Percentiles rank a stretch among this genome's conserved stretches.
Evolutionary conservation across 2,329 filamentous ascomycete genomes (phyloP).

Genomic region (Ophiostoma sp.): DNA sequence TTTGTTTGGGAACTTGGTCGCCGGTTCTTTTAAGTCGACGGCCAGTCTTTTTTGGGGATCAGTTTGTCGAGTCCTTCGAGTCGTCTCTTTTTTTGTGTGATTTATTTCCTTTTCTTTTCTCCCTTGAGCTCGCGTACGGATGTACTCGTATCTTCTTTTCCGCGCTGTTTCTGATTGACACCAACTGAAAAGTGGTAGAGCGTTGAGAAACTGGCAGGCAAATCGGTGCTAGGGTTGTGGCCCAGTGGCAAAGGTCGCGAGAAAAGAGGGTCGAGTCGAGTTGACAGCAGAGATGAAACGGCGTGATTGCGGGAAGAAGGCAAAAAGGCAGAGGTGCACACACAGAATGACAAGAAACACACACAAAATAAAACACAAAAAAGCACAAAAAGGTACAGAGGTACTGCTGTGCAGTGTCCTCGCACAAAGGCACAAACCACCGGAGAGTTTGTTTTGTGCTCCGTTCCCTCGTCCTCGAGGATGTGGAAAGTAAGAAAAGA

Average conservation of each 20-base stretch:
- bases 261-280: constrained; percentile 7
- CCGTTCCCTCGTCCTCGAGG: neutral
- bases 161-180: neutral
- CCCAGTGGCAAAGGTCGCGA: constrained; percentile 11
- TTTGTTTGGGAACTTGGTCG: neutral
- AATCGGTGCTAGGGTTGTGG: neutral
- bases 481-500: neutral
- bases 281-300: neutral
- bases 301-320: neutral
- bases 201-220: neutral
- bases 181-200: constrained; percentile 5
- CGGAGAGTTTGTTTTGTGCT: neutral
- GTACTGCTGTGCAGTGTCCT: too few relatives aligned
- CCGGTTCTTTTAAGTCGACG: neutral
- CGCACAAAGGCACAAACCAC: neutral
- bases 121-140: too few relatives aligned
- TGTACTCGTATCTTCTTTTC: neutral
- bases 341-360: neutral
- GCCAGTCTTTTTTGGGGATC: neutral
- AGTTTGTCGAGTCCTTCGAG: neutral
- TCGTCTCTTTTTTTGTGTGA: neutral
- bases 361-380: neutral
- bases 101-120: neutral
- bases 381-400: neutral
- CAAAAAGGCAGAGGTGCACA: neutral